A percentile compares a stretch with the other conserved stretches of the same genome.
phyloP scores from a whole-genome alignment of 208 protist genomes.

The Wallacemonas collosoma region DNA sequence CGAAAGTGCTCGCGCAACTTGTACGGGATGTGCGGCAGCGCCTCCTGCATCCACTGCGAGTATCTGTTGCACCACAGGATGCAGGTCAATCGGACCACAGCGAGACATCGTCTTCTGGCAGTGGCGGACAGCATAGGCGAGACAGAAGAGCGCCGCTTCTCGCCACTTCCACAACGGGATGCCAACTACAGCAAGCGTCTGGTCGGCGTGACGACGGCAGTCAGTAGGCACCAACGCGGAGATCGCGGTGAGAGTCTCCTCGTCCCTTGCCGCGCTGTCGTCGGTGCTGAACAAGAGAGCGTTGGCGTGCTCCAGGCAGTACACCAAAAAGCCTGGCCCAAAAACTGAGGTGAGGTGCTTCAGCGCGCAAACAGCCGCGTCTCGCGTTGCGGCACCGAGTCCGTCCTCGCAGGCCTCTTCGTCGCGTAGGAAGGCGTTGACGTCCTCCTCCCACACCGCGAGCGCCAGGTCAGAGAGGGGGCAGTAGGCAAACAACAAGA shows the following conservation, averaged over 20 bases:
- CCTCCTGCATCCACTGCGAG: conserved; percentile 30
- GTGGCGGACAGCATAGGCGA: conserved; percentile 40
- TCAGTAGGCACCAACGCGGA: neutral
- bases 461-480: conserved; percentile 28
- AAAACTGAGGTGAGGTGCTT: conserved; percentile 29
- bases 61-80: conserved; percentile 37
- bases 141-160: conserved; percentile 57
- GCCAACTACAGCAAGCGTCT: neutral
- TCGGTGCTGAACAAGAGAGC: conserved; percentile 26
- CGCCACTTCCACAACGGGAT: conserved; percentile 24
- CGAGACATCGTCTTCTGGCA: conserved; percentile 25
- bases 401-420: conserved; percentile 67
- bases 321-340: conserved; percentile 45
- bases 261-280: neutral
- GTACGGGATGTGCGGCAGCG: conserved; percentile 20
- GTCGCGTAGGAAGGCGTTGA: conserved; percentile 48
- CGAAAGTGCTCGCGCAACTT: conserved; percentile 45
- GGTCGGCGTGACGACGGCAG: neutral
- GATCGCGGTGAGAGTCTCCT: neutral
- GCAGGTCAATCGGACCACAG: conserved; percentile 42
- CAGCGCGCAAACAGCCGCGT: conserved; percentile 41
- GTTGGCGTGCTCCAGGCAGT: conserved; percentile 37
- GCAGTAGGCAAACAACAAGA: conserved; percentile 40
- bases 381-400: conserved; percentile 40
- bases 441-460: conserved; percentile 28